Percentiles rank a stretch among this genome's conserved stretches.
Evolutionary conservation across 2,329 filamentous ascomycete species (phyloP).

Genomic region (Coniosporium tulheliwenetii): DNA sequence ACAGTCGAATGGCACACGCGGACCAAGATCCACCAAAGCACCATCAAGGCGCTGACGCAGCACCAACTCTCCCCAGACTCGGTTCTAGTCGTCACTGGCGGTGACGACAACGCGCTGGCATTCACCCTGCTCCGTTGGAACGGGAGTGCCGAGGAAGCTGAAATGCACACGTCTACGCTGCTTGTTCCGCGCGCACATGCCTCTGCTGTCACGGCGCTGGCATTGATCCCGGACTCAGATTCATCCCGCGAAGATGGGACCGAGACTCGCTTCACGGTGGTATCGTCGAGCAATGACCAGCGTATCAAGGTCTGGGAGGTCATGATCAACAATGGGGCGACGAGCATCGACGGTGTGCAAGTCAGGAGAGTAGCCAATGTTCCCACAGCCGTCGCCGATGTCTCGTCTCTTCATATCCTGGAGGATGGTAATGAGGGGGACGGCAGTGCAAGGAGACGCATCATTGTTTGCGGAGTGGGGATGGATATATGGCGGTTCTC

Average conservation of each 20-base stretch:
- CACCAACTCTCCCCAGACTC: constrained; percentile 15
- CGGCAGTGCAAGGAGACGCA: constrained; percentile 4
- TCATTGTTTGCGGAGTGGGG: constrained; percentile 33
- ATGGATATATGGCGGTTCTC: constrained; percentile 26
- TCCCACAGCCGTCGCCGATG: constrained; percentile 38
- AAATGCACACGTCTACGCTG: constrained; percentile 10
- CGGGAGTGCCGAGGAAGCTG: not conserved
- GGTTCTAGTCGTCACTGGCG: constrained; percentile 53
- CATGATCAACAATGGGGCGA: constrained; percentile 4
- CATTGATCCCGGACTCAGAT: constrained; percentile 13
- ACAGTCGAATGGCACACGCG: constrained; percentile 18
- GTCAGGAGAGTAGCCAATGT: constrained; percentile 16
- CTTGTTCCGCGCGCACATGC: constrained; percentile 48
- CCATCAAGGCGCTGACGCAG: constrained; percentile 46
- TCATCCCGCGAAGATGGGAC: not conserved
- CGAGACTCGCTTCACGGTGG: constrained; percentile 5
- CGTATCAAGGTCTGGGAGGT: constrained; percentile 31
- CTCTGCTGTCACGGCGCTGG: constrained; percentile 49
- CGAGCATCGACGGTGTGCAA: constrained; percentile 12
- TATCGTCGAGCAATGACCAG: constrained; percentile 28
- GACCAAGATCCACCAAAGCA: constrained; percentile 58
- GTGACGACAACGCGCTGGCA: constrained; percentile 74
- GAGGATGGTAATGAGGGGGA: constrained; percentile 1
- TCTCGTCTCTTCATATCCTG: constrained; percentile 32
- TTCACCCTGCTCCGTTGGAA: constrained; percentile 28